phyloP scores from a whole-genome alignment of 169 alveolate genomes.

The Eimeria acervulina region DNA sequence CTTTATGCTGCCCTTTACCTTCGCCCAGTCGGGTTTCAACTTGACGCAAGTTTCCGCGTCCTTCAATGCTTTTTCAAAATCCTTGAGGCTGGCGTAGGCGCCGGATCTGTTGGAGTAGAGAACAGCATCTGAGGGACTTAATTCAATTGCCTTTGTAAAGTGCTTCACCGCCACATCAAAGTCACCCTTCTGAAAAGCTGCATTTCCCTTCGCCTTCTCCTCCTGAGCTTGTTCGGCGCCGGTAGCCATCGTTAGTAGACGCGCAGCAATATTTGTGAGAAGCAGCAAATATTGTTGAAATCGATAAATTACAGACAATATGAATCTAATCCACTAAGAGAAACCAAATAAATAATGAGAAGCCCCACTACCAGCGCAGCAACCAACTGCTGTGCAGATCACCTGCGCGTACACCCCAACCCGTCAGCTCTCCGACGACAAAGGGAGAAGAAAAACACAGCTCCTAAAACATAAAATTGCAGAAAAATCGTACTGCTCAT shows the following conservation, averaged over 20 bases:
- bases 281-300: too few species aligned
- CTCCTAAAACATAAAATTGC: too few species aligned
- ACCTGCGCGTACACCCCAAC: too few species aligned
- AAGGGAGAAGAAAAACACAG: too few species aligned
- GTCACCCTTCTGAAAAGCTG: conserved; percentile 95
- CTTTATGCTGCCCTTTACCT: conserved; percentile 82
- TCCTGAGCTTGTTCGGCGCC: conserved; percentile 89
- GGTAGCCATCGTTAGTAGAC: conserved; percentile 46
- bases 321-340: too few species aligned
- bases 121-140: conserved; percentile 95
- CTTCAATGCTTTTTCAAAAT: conserved; percentile 94
- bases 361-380: too few species aligned
- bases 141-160: conserved; percentile 95
- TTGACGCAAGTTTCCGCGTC: conserved; percentile 96
- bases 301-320: too few species aligned
- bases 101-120: conserved; percentile 97
- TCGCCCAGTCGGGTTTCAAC: conserved; percentile 96
- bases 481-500: too few species aligned
- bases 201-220: conserved; percentile 95
- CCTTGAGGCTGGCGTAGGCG: conserved; percentile 93
- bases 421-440: too few species aligned
- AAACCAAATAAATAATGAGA: too few species aligned
- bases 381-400: too few species aligned
- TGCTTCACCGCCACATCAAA: conserved; percentile 94
- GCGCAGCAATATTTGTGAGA: too few species aligned